Evolutionary conservation across 2,329 filamentous ascomycete species (phyloP).

Genomic region (Pseudocercospora crystallina): DNA sequence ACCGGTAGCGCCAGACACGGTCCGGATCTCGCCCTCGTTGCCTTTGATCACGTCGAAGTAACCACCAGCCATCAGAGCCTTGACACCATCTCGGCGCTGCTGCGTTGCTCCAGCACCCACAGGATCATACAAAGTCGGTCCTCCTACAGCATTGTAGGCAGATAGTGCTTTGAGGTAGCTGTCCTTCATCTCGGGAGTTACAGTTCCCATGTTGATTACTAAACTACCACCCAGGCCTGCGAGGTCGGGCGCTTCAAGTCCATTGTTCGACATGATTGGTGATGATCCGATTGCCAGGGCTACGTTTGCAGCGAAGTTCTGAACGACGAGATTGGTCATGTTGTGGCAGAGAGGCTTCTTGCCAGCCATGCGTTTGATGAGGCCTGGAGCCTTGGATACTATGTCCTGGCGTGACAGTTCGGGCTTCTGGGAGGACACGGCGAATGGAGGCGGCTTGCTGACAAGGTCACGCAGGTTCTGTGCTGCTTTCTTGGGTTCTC

Average conservation of each 20-base stretch:
- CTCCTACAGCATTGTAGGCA: constrained; percentile 76
- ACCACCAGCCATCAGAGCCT: constrained; percentile 67
- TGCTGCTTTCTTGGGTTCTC: constrained; percentile 65
- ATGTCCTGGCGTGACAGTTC: constrained; percentile 32
- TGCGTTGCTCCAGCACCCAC: constrained; percentile 84
- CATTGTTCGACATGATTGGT: constrained; percentile 92
- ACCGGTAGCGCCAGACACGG: constrained; percentile 61
- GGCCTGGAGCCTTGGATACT: constrained; percentile 27
- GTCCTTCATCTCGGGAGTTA: constrained; percentile 69
- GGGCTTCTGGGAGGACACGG: constrained; percentile 28
- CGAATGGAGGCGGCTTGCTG: constrained; percentile 40
- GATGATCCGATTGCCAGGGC: constrained; percentile 80
- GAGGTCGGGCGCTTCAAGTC: constrained; percentile 78
- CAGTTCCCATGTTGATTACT: constrained; percentile 93
- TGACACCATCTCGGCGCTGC: constrained; percentile 69
- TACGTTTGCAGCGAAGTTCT: constrained; percentile 92
- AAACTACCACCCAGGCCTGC: constrained; percentile 72
- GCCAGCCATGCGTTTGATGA: constrained; percentile 60
- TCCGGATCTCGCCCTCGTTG: constrained; percentile 83
- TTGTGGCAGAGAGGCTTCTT: constrained; percentile 75
- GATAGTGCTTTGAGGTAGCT: constrained; percentile 72
- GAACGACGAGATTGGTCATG: constrained; percentile 96
- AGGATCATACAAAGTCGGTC: constrained; percentile 81
- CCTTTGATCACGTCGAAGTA: constrained; percentile 90
- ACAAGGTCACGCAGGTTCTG: constrained; percentile 59